phyloP scores from a whole-genome alignment of 257 asterid genomes.

The Fraxinus anomala region DNA sequence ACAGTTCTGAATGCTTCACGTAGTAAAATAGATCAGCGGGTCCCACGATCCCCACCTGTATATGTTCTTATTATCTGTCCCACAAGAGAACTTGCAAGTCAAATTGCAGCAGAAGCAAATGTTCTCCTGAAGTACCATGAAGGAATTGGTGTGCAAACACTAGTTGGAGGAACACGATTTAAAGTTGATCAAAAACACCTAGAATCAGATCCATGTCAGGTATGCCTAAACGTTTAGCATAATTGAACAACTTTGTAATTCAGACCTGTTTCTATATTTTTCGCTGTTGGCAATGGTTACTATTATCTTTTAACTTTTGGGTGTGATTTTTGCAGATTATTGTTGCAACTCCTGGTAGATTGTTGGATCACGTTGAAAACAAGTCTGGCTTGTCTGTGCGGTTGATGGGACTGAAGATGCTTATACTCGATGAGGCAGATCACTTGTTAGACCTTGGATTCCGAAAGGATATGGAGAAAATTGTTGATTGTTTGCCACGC shows the following conservation, averaged over 20 bases:
- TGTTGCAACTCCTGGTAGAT: constrained; percentile 96
- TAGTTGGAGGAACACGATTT: constrained; percentile 91
- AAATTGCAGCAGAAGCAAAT: constrained; percentile 87
- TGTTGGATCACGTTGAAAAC: constrained; percentile 92
- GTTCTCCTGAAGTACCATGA: constrained; percentile 86
- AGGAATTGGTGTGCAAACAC: constrained; percentile 78
- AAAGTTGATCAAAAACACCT: constrained; percentile 78
- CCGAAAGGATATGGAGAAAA: constrained; percentile 86
- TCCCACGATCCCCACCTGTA: constrained; percentile 45
- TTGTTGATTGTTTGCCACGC: constrained; percentile 92
- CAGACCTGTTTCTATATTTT: not conserved
- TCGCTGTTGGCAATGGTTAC: not conserved
- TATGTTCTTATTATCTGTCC: constrained; percentile 83
- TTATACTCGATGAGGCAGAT: constrained; percentile 93
- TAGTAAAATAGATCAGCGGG: constrained; percentile 37
- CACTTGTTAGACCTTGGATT: constrained; percentile 84
- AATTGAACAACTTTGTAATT: not conserved
- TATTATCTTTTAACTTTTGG: constrained; percentile 1
- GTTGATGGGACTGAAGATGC: constrained; percentile 86
- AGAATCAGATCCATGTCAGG: constrained; percentile 81
- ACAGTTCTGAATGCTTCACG: constrained; percentile 79
- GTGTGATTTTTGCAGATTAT: constrained; percentile 61
- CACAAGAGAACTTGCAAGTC: constrained; percentile 95
- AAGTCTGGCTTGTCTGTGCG: constrained; percentile 87
- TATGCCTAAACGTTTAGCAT: constrained; percentile 22